Base-by-base conservation (phyloP, 306 rosid species). In the Vachellia pachyceras region DNA sequence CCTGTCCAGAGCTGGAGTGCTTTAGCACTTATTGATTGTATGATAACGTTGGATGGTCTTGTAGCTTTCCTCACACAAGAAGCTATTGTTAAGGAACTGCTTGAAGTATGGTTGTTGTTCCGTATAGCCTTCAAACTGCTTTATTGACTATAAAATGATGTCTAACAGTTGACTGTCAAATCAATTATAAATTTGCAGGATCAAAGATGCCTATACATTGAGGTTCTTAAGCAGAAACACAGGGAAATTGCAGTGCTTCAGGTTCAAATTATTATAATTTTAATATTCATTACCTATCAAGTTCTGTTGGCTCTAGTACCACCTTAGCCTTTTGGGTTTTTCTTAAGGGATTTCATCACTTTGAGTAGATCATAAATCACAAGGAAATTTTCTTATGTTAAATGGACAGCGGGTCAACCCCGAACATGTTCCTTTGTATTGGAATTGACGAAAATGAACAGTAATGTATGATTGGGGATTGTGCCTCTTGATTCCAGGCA, bases 1-100 rank as follows among this genome's bases (percentile, higher is more conserved):
- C 99, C 99, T 91, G 91, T 91, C 39, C 99, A 95, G 82, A 93
- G 90, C 86, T 95, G 97, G 99, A 89, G 94, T 80, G 85, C 88
- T 87, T 84, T 89, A 57, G 96, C 98, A 36, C 92, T 95, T 80
- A 80, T 86, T 84, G 98, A 95, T 91, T 89, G 94, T 86, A 71
- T 93, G 83, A 79, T 85, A 83, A 82, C 91, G 47, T 82, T 93
- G 70, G 89, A 89, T 89, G 98, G 99, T 61, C 93, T 95, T 60
- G 85, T 86, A 73, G 88, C 89, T 64, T 92, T 87, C 86, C 84
- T 93, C 89, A 87, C 97, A 44, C 90, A 89, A 76, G 97, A 95
- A 77, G 75, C 90, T 86, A 87, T 93, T 15, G 84, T 87, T 64
- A 95, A 88, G 85, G 96, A 91, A 88, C 90, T 95, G 11, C 85